Evolutionary conservation across 139 green algal genomes (phyloP).

Genomic region (Coccomyxa sp.): DNA sequence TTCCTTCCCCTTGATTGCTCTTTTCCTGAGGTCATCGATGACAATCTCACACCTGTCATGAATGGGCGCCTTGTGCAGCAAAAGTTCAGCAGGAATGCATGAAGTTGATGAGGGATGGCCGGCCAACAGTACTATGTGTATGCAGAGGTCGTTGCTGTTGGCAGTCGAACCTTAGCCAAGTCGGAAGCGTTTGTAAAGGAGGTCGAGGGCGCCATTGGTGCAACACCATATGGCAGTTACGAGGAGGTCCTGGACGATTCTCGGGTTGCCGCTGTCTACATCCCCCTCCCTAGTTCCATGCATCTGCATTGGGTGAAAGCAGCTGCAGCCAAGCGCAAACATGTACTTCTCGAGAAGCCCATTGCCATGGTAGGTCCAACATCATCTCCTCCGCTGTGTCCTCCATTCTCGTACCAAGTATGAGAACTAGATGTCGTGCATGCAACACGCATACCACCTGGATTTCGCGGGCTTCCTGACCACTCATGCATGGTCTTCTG

Average conservation of each 20-base stretch:
- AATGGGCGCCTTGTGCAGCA: neutral
- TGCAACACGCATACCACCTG: too few species aligned
- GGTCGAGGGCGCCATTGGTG: neutral
- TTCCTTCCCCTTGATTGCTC: too few species aligned
- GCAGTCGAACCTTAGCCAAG: constrained; percentile 27
- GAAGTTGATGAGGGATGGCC: neutral
- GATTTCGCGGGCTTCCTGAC: too few species aligned
- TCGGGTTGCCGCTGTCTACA: constrained; percentile 45
- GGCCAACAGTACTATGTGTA: neutral
- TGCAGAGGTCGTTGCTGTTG: constrained; percentile 35
- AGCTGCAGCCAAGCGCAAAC: constrained; percentile 36
- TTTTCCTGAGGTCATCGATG: neutral
- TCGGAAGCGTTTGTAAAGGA: constrained; percentile 26
- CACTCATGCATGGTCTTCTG: neutral
- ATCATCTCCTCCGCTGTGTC: neutral
- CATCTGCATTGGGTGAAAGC: constrained; percentile 46
- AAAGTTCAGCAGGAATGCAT: constrained; percentile 4
- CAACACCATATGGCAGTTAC: constrained; percentile 40
- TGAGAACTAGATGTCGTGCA: neutral
- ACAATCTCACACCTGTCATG: neutral
- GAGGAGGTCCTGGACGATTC: constrained; percentile 37
- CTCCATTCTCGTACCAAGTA: too few species aligned
- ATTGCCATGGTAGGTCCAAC: constrained; percentile 16
- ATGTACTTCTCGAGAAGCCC: constrained; percentile 57
- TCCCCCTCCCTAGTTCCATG: constrained; percentile 41